Percentiles rank a stretch among this genome's conserved stretches.
Conservation (phyloP, 1,284 basidiomycete species). For the Malassezia pachydermatis region DNA sequence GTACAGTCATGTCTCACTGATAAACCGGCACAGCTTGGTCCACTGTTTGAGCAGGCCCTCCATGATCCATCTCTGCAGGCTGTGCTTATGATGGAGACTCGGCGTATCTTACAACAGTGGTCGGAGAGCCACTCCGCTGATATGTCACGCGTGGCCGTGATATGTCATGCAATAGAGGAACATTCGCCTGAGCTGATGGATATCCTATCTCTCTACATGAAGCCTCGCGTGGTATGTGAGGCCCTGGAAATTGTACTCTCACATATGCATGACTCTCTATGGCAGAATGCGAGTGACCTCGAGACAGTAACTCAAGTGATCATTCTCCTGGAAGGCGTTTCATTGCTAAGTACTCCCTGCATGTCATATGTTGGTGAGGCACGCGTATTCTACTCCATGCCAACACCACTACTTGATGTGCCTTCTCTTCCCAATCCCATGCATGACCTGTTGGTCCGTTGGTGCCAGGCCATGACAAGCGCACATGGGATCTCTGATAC, state of each 20-base stretch:
- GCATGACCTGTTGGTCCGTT: slow-evolving; percentile 4
- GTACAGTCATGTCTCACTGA: neutral
- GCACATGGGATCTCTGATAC: neutral
- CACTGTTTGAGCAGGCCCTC: neutral
- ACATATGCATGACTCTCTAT: neutral
- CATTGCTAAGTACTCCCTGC: neutral
- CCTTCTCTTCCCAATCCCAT: neutral
- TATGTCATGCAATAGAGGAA: neutral
- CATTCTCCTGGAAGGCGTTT: neutral
- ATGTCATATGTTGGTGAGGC: neutral
- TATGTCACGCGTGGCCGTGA: neutral
- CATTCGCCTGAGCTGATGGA: neutral
- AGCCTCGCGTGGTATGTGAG: neutral
- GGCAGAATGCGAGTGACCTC: slow-evolving; percentile 2
- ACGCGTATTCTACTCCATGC: neutral
- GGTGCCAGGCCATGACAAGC: slow-evolving; percentile 2
- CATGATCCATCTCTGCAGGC: neutral
- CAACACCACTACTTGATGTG: neutral
- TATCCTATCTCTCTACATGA: neutral
- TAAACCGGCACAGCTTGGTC: neutral
- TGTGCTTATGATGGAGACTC: neutral
- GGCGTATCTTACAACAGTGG: neutral
- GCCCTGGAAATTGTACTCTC: neutral
- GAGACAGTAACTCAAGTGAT: neutral
- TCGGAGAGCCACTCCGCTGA: neutral